phyloP scores from a whole-genome alignment of 805 yeast genomes.

The Cyberlindnera amylophila region DNA sequence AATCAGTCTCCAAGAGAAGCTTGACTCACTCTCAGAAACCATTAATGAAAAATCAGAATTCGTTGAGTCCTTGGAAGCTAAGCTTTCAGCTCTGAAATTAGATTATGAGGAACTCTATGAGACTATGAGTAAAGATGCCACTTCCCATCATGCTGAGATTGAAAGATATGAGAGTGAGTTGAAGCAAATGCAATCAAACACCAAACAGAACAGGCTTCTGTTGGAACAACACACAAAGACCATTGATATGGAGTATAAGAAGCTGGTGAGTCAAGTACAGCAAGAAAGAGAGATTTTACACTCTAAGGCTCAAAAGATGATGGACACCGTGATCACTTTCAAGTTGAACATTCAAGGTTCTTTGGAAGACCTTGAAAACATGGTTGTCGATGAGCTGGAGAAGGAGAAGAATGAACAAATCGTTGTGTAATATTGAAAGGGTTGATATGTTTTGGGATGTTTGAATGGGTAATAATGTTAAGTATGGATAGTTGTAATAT shows the following conservation, averaged over 20 bases:
- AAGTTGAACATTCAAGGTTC: constrained; percentile 64
- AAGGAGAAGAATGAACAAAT: constrained; percentile 26
- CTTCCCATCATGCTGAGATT: constrained; percentile 56
- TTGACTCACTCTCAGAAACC: constrained; percentile 52
- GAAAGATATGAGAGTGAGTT: constrained; percentile 61
- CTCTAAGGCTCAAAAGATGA: constrained; percentile 50
- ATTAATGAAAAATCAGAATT: constrained; percentile 54
- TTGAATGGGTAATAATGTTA: background rate
- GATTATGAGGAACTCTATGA: constrained; percentile 55
- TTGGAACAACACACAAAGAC: constrained; percentile 47
- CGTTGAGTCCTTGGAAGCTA: constrained; percentile 54
- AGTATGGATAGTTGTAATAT: background rate
- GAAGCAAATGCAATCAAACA: constrained; percentile 42
- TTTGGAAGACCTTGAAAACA: constrained; percentile 54
- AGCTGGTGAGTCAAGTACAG: constrained; percentile 42
- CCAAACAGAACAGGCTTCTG: constrained; percentile 47
- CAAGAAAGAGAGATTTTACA: constrained; percentile 46
- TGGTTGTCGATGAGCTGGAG: constrained; percentile 38
- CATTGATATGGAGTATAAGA: constrained; percentile 49
- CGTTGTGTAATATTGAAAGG: background rate
- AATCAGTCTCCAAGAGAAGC: constrained; percentile 52
- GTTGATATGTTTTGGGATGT: background rate
- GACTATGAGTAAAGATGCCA: constrained; percentile 48
- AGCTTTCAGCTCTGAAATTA: constrained; percentile 47
- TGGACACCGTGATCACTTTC: constrained; percentile 58